These are phyloP conservation scores for Rhodotorula sp. DNA, from an alignment of 1,284 basidiomycete genomes.

Conservation along the genomic window DNA sequence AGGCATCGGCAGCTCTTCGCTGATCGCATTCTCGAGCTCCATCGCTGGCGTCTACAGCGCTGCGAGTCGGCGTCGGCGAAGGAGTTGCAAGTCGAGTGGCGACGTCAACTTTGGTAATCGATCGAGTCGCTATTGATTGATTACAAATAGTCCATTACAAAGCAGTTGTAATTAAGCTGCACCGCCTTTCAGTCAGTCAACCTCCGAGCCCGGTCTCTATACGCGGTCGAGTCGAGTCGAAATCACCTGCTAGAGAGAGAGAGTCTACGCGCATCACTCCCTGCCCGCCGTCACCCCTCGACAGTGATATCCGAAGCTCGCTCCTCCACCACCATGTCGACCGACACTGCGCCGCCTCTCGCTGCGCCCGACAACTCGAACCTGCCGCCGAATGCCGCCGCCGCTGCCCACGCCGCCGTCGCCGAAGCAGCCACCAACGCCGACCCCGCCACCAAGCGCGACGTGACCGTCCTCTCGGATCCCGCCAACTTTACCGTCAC, in stretches of 20 bases:
- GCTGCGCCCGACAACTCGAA: conserved; percentile 13
- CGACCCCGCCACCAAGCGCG: neutral
- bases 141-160: neutral
- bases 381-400: conserved; percentile 19
- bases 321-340: neutral
- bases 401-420: conserved; percentile 28
- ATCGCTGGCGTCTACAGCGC: neutral
- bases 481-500: conserved; percentile 43
- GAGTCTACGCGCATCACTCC: neutral
- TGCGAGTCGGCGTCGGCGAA: neutral
- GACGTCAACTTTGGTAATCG: neutral
- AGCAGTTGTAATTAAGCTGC: too few relatives aligned
- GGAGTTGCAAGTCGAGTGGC: neutral
- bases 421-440: neutral
- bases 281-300: neutral
- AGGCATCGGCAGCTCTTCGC: neutral
- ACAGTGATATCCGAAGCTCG: neutral
- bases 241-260: too few relatives aligned
- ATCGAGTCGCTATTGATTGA: neutral
- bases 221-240: too few relatives aligned
- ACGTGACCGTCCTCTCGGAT: conserved; percentile 42
- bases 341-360: neutral
- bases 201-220: too few relatives aligned
- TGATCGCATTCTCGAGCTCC: neutral
- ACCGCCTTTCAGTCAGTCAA: too few relatives aligned